A percentile compares a stretch with the other conserved stretches of the same genome.
These are phyloP conservation scores for Ustilago loliicola DNA, from an alignment of 1,284 basidiomycete genomes.

Conservation along the genomic window DNA sequence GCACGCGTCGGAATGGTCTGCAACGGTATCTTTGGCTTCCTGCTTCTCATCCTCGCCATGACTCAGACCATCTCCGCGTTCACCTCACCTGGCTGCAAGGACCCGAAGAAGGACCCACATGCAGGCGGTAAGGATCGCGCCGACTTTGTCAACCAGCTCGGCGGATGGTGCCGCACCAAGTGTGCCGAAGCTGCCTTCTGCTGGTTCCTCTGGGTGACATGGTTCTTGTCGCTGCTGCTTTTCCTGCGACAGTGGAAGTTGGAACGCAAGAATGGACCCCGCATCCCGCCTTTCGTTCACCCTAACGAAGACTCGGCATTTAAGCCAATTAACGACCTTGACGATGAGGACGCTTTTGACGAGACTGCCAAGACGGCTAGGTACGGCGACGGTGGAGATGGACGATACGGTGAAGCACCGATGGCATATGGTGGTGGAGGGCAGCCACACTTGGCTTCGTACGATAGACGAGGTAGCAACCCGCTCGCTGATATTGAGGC, in stretches of 20 bases:
- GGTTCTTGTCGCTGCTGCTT: constrained; percentile 54
- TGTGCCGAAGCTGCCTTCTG: constrained; percentile 62
- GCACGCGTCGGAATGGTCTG: constrained; percentile 59
- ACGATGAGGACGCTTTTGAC: constrained; percentile 48
- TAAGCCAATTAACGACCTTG: constrained; percentile 57
- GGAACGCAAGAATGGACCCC: constrained; percentile 64
- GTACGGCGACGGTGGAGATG: constrained; percentile 52
- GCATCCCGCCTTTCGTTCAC: constrained; percentile 64
- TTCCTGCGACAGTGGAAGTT: constrained; percentile 62
- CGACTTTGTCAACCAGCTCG: constrained; percentile 52
- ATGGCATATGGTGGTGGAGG: not conserved
- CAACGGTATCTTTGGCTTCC: constrained; percentile 53
- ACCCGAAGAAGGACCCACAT: constrained; percentile 58
- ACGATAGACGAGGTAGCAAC: constrained; percentile 46
- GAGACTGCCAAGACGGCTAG: constrained; percentile 32
- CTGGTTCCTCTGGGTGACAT: constrained; percentile 60
- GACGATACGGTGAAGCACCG: constrained; percentile 23
- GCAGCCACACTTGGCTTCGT: constrained; percentile 28
- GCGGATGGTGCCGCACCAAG: constrained; percentile 62
- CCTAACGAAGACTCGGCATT: constrained; percentile 63
- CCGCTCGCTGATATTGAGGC: constrained; percentile 57
- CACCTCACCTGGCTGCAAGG: constrained; percentile 61
- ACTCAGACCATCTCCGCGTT: constrained; percentile 63
- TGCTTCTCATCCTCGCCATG: constrained; percentile 55
- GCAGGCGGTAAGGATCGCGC: constrained; percentile 51